Evolutionary conservation across 345 rosid species (phyloP), one percentile per base, ranked within the genome.

Genomic region (Excoecaria agallocha): DNA sequence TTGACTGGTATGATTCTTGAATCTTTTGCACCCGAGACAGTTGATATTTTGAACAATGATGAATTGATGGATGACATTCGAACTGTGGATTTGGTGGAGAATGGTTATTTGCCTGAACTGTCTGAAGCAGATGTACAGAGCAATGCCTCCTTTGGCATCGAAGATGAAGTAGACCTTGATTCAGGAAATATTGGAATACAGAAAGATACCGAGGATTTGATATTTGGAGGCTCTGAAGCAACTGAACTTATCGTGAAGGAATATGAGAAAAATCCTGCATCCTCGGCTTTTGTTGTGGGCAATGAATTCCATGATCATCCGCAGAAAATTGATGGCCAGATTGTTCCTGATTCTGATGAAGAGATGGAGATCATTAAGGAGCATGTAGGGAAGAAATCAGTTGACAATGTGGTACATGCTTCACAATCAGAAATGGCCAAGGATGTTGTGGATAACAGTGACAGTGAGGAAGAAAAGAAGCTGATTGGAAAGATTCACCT

Each of bases 401-500:
- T 70, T 69, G 69, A 49, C 56, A 72, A 71, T 10, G 37, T 51
- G 16, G 69, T 37, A 38, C 62, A 46, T 50, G 66, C 74, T 58
- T 63, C 77, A 5, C 67, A 57, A 15, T 69, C 75, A 17, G 73
- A 75, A 45, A 54, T 30, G 54, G 80, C 41, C 13, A 64, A 24
- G 19, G 72, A 35, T 51, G 61, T 4, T 49, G 20, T 51, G 30
- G 39, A 80, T 75, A 70, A 67, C 60, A 78, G 76, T 48, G 68
- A 78, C 62, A 75, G 82, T 46, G 78, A 75, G 16, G 88, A 82
- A 79, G 91, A 88, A 49, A 89, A 78, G 73, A 75, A 82, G 77
- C 77, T 73, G 76, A 61, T 86, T 39, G 82, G 82, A 79, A 85
- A 83, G 81, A 74, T 85, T 2, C 85, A 88, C 71, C 77, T 73